Base-by-base conservation (phyloP, 345 rosid genomes). In the Dimocarpus longan region DNA sequence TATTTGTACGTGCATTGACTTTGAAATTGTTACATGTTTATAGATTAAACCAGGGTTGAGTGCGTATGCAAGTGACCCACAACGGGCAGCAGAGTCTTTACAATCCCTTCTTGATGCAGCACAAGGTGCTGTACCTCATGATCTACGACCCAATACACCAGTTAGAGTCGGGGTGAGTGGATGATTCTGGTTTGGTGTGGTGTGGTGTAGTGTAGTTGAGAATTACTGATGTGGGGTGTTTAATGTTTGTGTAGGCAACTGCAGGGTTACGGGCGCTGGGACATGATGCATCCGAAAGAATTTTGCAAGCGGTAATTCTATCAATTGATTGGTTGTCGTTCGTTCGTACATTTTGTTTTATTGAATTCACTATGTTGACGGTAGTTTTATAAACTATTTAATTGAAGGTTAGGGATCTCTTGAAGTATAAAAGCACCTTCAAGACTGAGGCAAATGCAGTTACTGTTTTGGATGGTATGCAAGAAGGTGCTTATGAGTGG, bases 401-500 rank as follows among this genome's bases (percentile, higher is more conserved):
- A 71, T 72, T 73, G 66, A 85, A 94, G 98, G 99, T 96, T 81
- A 93, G 90, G 83, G 92, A 91, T 62, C 92, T 96, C 77, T 84
- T 96, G 84, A 93, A 79, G 87, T 90, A 86, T 79, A 91, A 87
- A 79, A 96, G 97, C 85, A 83, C 86, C 81, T 88, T 96, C 74
- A 93, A 88, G 79, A 88, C 81, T 64, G 92, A 92, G 82, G 82
- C 88, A 21, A 79, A 81, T 69, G 92, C 79, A 69, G 99, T 96
- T 59, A 81, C 82, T 83, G 95, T 94, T 75, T 84, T 96, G 84
- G 99, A 96, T 85, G 99, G 99, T 57, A 85, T 92, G 56, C 99
- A 96, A 85, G 99, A 96, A 86, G 99, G 98, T 74, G 86, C 99
- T 83, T 96, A 94, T 85, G 89, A 93, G 86, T 96, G 99, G 99